Evolutionary conservation across 2,329 filamentous ascomycete genomes (phyloP), one percentile per base, ranked within the genome.

Genomic region (Moelleriella libera): DNA sequence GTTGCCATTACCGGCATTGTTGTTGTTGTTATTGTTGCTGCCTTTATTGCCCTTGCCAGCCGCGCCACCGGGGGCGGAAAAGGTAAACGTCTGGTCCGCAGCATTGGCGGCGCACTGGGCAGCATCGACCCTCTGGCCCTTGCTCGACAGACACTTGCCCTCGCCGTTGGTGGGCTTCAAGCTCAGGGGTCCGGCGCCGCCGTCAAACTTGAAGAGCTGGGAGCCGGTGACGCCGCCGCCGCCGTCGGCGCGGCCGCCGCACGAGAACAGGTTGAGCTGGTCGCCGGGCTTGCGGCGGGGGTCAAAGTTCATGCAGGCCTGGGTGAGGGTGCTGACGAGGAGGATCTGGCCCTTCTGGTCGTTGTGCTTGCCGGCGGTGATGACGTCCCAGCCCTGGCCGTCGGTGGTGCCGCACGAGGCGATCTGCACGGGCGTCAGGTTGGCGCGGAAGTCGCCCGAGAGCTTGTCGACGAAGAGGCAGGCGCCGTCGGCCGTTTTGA

Each of bases 251-350:
- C 75, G 66, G 12, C 75, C 75, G 45, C 75, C 76, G 51, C 76
- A 80, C 9, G 75, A 76, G 54, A 79, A 80, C 29, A 80, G 63
- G 34, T 72, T 54, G 11, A 76, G 72, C 52, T 76, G 74, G 54
- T 72, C 70, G 53, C 45, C 45, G 12, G 40, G 10, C 41, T 47
- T 42, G 45, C 45, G 45, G 29, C 45, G 40, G 30, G 41, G 45
- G 31, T 80, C 75, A 50, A 76, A 76, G 62, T 76, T 79, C 54
- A 77, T 62, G 55, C 76, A 80, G 42, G 75, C 75, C 56, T 77
- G 69, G 1, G 75, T 79, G 53, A 75, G 58, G 4, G 72, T 73
- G 63, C 69, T 79, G 42, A 78, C 75, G 39, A 80, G 55, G 44
- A 78, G 63, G 54, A 71, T 68, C 5, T 68, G 65, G 37, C 66